A percentile compares a stretch with the other conserved stretches of the same genome.
Conservation (phyloP, 257 asterid species). For the Cordia subcordata region DNA sequence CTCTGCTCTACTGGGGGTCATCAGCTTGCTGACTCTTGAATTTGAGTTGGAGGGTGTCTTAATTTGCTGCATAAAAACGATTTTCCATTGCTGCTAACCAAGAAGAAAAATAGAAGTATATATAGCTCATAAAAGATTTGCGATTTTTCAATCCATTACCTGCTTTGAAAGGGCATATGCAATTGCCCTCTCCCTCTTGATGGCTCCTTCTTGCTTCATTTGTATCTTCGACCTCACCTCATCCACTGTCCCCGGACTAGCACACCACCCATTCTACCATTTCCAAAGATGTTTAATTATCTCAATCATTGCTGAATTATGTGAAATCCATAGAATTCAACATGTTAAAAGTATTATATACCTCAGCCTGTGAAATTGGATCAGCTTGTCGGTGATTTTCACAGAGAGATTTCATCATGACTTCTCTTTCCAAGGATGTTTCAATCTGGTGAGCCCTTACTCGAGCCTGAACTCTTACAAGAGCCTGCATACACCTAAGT, state of each 20-base stretch:
- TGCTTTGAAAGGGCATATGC: constrained; percentile 67
- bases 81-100: background rate
- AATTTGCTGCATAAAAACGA: constrained; percentile 19
- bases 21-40: constrained; percentile 30
- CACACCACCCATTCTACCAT: constrained; percentile 81
- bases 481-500: constrained; percentile 86
- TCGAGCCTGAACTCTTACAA: constrained; percentile 77
- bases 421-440: constrained; percentile 26
- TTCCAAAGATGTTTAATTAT: background rate
- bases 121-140: background rate
- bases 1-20: constrained; percentile 24
- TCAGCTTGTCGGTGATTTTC: constrained; percentile 23
- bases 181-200: constrained; percentile 80
- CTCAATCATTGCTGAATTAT: no score
- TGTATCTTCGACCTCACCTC: constrained; percentile 70
- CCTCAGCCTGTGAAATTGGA: constrained; percentile 62
- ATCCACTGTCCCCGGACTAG: constrained; percentile 60
- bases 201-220: constrained; percentile 82
- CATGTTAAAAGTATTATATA: no score
- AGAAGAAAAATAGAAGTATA: no score
- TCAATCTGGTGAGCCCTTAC: constrained; percentile 60
- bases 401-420: constrained; percentile 5
- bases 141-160: constrained; percentile 24
- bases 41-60: constrained; percentile 29
- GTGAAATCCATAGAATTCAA: background rate